These are phyloP conservation scores for Fusarium metavorans DNA, from an alignment of 2,329 filamentous ascomycete species.

Conservation along the genomic window DNA sequence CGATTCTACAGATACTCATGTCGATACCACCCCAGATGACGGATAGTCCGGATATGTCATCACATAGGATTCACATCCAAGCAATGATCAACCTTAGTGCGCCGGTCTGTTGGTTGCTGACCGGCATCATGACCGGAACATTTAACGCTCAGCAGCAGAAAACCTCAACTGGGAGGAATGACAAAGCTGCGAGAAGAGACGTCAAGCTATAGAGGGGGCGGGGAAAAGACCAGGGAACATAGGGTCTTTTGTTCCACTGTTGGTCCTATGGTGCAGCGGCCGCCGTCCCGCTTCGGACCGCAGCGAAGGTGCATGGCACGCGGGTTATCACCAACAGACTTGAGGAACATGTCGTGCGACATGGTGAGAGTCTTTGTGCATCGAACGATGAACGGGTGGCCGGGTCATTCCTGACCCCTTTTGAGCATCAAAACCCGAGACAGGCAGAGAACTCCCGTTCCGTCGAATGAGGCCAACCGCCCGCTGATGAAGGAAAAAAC, in stretches of 20 bases:
- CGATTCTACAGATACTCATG: neutral
- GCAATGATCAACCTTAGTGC: neutral
- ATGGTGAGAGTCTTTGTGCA: conserved; percentile 8
- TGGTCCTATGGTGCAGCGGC: conserved; percentile 3
- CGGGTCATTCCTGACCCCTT: conserved; percentile 22
- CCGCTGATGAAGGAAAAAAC: conserved; percentile 5
- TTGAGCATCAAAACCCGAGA: conserved; percentile 21
- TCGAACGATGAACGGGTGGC: conserved; percentile 20
- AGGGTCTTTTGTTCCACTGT: conserved; percentile 24
- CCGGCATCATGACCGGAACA: neutral
- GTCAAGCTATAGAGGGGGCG: conserved; percentile 1
- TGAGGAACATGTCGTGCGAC: conserved; percentile 22
- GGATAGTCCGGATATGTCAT: neutral
- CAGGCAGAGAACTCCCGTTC: conserved; percentile 10
- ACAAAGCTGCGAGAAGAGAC: neutral
- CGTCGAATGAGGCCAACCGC: conserved; percentile 20
- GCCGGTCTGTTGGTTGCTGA: neutral
- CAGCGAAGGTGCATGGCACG: conserved; percentile 23
- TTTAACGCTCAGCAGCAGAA: neutral
- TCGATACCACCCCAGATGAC: neutral
- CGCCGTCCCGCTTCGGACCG: conserved; percentile 26
- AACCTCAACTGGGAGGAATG: neutral
- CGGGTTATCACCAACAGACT: conserved; percentile 33
- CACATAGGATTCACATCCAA: neutral
- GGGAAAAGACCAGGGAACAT: conserved; percentile 9